Evolutionary conservation across 2,329 filamentous ascomycete species (phyloP).

Genomic region (Xylaria sp.): DNA sequence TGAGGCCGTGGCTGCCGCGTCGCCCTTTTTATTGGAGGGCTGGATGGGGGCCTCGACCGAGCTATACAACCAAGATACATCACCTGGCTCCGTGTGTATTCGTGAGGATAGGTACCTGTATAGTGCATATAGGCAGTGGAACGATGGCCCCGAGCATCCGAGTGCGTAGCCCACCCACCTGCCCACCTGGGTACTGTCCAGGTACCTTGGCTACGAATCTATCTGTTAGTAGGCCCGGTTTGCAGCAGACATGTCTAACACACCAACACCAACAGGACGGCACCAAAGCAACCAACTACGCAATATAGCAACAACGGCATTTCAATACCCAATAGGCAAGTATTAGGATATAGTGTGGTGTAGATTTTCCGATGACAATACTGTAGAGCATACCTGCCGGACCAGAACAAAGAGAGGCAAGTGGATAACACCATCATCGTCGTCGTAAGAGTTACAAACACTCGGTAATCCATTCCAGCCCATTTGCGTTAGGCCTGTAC

Average conservation of each 20-base stretch:
- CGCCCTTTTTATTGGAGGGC: slow-evolving; percentile 24
- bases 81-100: too few relatives aligned
- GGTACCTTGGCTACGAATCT: not conserved
- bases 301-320: slow-evolving; percentile 3
- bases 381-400: too few relatives aligned
- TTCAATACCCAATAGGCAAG: not conserved
- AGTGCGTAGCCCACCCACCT: not conserved
- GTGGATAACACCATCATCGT: not conserved
- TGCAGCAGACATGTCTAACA: slow-evolving; percentile 15
- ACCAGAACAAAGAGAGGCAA: slow-evolving; percentile 12
- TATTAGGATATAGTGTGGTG: not conserved
- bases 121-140: slow-evolving; percentile 14
- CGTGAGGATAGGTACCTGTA: not conserved
- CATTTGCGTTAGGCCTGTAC: too few relatives aligned
- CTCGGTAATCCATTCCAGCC: not conserved
- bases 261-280: not conserved
- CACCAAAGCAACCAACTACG: not conserved
- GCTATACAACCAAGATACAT: not conserved
- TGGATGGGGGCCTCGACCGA: not conserved
- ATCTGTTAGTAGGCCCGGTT: slow-evolving; percentile 1
- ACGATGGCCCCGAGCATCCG: slow-evolving; percentile 23
- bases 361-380: not conserved
- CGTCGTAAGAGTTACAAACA: not conserved
- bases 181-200: not conserved
- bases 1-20: slow-evolving; percentile 16